Evolutionary conservation across 495 filamentous ascomycete genomes (phyloP).

Genomic region (Glonium stellatum): DNA sequence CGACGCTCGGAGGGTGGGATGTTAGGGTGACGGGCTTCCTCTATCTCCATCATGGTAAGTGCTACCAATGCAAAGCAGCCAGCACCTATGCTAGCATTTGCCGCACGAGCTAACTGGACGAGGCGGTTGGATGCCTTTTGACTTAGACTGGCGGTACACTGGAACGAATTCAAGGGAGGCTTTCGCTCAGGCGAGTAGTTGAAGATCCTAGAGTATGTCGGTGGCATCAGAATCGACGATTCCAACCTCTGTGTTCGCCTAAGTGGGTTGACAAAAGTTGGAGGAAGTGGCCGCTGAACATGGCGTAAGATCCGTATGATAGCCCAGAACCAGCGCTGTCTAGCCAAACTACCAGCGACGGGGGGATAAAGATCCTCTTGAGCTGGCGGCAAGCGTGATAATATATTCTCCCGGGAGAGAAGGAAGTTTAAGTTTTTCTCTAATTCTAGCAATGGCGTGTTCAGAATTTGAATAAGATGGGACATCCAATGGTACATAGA

Average conservation of each 20-base stretch:
- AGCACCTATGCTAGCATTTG: constrained; percentile 32
- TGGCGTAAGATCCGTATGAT: constrained; percentile 36
- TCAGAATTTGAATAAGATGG: constrained; percentile 32
- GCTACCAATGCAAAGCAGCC: constrained; percentile 35
- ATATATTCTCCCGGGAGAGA: constrained; percentile 6
- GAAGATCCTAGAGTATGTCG: constrained; percentile 28
- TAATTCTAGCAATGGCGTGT: constrained; percentile 8
- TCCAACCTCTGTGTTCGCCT: constrained; percentile 3
- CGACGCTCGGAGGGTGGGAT: constrained; percentile 22
- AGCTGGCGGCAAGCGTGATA: constrained; percentile 28
- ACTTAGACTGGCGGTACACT: constrained; percentile 14
- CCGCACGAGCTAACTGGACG: constrained; percentile 28
- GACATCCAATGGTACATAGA: constrained; percentile 32
- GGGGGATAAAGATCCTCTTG: constrained; percentile 39
- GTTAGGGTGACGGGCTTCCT: constrained; percentile 27
- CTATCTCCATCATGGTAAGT: constrained; percentile 37
- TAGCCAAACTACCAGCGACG: constrained; percentile 24
- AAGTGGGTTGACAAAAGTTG: constrained; percentile 35
- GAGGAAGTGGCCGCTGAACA: constrained; percentile 28
- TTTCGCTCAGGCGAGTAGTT: constrained; percentile 26
- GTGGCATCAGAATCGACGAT: constrained; percentile 11
- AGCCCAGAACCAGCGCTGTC: constrained; percentile 37
- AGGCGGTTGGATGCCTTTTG: constrained; percentile 22
- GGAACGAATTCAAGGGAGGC: constrained; percentile 31
- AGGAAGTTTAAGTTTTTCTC: constrained; percentile 13